These are phyloP conservation scores for Ophiostoma ulmi DNA, from an alignment of 2,329 filamentous ascomycete genomes.

Conservation along the genomic window DNA sequence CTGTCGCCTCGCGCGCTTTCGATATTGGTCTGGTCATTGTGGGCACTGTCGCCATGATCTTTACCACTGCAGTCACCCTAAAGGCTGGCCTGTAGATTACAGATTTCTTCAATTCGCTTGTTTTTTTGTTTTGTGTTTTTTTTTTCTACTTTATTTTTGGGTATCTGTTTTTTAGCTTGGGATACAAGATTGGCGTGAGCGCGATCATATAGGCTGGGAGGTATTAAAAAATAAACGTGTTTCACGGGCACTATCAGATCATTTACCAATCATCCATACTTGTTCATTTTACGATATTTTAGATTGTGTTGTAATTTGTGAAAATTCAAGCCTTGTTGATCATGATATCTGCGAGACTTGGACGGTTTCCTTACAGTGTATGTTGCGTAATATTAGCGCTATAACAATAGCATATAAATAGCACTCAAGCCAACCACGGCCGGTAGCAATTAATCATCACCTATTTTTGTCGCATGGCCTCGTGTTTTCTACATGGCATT, in stretches of 20 bases:
- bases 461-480: neutral
- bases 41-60: conserved; percentile 54
- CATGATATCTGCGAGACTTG: no score
- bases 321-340: no score
- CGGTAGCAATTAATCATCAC: neutral
- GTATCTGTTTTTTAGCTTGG: neutral
- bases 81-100: conserved; percentile 13
- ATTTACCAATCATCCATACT: neutral
- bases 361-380: no score
- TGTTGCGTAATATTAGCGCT: neutral
- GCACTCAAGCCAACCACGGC: neutral
- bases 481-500: neutral
- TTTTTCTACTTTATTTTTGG: neutral
- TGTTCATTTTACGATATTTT: neutral
- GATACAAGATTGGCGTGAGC: neutral
- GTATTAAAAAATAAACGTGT: neutral
- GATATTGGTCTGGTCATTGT: conserved; percentile 16
- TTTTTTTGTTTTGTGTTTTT: neutral
- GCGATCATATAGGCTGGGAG: neutral
- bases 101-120: no score
- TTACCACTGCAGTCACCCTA: conserved; percentile 60
- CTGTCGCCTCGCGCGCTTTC: conserved; percentile 50
- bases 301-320: neutral
- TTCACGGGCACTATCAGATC: neutral
- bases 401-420: neutral